Base-by-base conservation (phyloP, 1,139 yeast species). In the Blastobotrys apis region DNA sequence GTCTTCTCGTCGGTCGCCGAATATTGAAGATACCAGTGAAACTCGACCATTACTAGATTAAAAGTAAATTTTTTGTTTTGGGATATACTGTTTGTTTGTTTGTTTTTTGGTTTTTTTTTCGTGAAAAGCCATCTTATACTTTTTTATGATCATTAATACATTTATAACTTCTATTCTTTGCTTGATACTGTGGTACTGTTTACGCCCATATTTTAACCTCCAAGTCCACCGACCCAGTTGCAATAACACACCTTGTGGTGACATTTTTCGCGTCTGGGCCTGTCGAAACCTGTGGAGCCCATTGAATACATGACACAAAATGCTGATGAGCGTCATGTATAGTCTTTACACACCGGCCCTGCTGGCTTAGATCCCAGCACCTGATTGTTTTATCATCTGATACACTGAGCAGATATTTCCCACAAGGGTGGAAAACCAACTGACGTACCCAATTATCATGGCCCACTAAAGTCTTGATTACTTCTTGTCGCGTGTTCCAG, bases 381-480 rank as follows among this genome's bases (percentile, higher is more conserved):
- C 80, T 75, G 31, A 90, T 75, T 1, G 80, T 69, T 53, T 81
- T 80, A 62, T 90, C 97, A 63, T 90, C 96, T 21, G 92, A 74
- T 13, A 84, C 84, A 46, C 88, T 80, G 36, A 84, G 71, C 20
- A 90, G 63, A 53, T 75, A 80, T 43, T 78, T 72, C 0, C 95
- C 95, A 54, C 77, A 80, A 1, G 95, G 94, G 62, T 86, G 95
- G 40, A 85, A 68, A 8, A 69, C 71, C 15, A 87, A 58, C 9
- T 80, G 75, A 51, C 84, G 78, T 1, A 90, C 84, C 97, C 97
- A 90, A 15, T 94, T 85, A 46, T 80, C 79, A 63, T 90, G 97
- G 1, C 94, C 97, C 12, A 64, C 59, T 45, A 82, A 67, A 35
- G 73, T 67, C 17, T 75, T 71, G 1, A 88, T 61, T 27, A 77